These are phyloP conservation scores for Cutaneotrichosporon daszewskae DNA, from an alignment of 1,284 basidiomycete genomes.

Conservation along the genomic window DNA sequence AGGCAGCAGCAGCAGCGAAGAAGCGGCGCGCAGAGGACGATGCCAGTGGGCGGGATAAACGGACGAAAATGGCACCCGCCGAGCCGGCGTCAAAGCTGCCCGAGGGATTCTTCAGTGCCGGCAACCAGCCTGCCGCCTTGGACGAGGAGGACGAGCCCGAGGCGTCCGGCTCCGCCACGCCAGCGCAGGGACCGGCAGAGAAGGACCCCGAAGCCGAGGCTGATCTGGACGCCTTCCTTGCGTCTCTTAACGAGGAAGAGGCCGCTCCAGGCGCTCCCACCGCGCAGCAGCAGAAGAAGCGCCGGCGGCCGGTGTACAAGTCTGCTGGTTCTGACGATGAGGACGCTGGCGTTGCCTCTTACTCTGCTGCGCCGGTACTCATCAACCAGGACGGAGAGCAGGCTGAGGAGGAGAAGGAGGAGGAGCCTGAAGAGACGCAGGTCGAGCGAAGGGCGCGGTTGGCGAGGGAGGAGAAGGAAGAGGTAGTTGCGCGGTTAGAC, in stretches of 20 bases:
- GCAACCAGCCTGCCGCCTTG: background rate
- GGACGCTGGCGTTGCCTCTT: constrained; percentile 35
- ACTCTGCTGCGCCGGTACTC: constrained; percentile 43
- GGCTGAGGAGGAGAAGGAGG: constrained; percentile 19
- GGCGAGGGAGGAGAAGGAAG: constrained; percentile 45
- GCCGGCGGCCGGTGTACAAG: constrained; percentile 24
- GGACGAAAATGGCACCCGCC: constrained; percentile 21
- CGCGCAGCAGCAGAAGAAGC: constrained; percentile 4
- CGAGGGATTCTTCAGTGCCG: constrained; percentile 38
- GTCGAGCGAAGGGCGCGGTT: constrained; percentile 33
- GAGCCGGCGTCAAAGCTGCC: constrained; percentile 19
- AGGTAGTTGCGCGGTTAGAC: constrained; percentile 44
- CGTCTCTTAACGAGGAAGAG: constrained; percentile 35
- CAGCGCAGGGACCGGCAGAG: too few species aligned
- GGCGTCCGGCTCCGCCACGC: too few species aligned
- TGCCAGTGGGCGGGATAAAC: constrained; percentile 19
- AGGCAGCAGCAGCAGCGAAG: constrained; percentile 18
- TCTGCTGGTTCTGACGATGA: too few species aligned
- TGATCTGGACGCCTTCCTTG: constrained; percentile 46
- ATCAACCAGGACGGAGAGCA: constrained; percentile 8
- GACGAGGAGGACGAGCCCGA: constrained; percentile 15
- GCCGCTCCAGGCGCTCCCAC: constrained; percentile 1
- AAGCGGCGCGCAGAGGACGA: constrained; percentile 10
- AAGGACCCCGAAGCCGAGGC: constrained; percentile 25
- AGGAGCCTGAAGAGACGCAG: constrained; percentile 42